Percentiles rank a stretch among this genome's conserved stretches.
Conservation (phyloP, 805 yeast species). For the Sugiyamaella boreocaroliniensis region DNA sequence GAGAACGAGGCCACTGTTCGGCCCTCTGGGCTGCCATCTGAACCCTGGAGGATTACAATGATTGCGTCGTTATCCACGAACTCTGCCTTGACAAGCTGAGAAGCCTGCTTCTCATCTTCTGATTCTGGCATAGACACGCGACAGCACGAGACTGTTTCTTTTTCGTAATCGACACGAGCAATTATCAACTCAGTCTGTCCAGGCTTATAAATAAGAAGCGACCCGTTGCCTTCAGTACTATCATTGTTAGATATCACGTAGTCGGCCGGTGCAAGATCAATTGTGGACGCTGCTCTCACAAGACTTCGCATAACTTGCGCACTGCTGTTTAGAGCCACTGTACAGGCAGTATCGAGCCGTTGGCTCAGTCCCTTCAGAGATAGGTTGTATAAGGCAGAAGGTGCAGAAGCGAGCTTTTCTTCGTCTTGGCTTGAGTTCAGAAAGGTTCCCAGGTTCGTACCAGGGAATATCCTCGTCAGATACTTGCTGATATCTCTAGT, state of each 20-base stretch:
- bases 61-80: slow-evolving; percentile 11
- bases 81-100: slow-evolving; percentile 5
- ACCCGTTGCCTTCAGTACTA: neutral
- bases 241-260: neutral
- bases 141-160: neutral
- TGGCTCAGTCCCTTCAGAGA: neutral
- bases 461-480: slow-evolving; percentile 11
- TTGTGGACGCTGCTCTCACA: neutral
- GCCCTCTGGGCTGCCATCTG: neutral
- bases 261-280: neutral
- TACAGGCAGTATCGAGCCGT: neutral
- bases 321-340: neutral
- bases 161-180: neutral
- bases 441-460: slow-evolving; percentile 2
- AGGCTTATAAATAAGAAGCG: neutral
- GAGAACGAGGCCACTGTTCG: neutral
- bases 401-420: neutral
- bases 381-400: neutral
- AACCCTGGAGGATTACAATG: slow-evolving; percentile 4
- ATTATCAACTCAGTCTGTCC: neutral
- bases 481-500: slow-evolving; percentile 17
- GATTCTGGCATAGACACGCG: neutral
- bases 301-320: neutral
- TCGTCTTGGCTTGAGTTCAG: neutral
- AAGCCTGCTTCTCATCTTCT: neutral